Base-by-base conservation (phyloP, 805 yeast species). In the Kodamaea fukazawae region DNA sequence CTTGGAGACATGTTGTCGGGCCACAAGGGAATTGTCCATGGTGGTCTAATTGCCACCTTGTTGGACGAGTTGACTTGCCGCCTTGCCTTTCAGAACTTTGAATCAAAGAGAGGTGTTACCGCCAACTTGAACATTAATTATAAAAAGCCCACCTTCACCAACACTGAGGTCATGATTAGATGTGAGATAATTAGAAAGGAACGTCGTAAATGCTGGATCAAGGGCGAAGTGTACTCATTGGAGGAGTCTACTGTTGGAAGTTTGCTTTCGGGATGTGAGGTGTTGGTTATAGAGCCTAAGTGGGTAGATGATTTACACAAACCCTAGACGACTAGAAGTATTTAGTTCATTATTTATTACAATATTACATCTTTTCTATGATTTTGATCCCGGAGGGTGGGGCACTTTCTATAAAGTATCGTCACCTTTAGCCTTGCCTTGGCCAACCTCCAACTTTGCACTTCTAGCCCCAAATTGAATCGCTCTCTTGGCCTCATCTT, bases 381-480 rank as follows among this genome's bases (percentile, higher is more conserved):
- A 12, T 10, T 15, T 27, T 17, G 4, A 11, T 29, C 15, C 25
- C 26, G 15, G 17, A 8, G 23, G 5, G 4, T 40, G n/a, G n/a
- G n/a, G n/a, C n/a, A n/a, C n/a, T 32, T 26, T 6, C 23, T 14
- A 32, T 23, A 32, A 32, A 32, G 39, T 35, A 51, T 83, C 93
- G 0, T 90, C 84, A 0, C 98, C 98, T 51, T 80, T 83, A 29
- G 76, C 69, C 49, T 79, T 83, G 3, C 90, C 83, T 32, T 83
- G 77, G 1, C 91, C 91, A 3, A 79, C 71, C 46, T 85, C 90
- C 83, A 93, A 79, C 60, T 91, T 95, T 1, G 99, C 99, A 55
- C 96, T 83, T 47, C 85, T 81, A 0, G 98, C 86, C 0, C 99
- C 99, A 60, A 93, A 93, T 56, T 93, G 99, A 44, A 93, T 89